phyloP scores from a whole-genome alignment of 208 protist genomes.

The Angomonas ambiguus region DNA sequence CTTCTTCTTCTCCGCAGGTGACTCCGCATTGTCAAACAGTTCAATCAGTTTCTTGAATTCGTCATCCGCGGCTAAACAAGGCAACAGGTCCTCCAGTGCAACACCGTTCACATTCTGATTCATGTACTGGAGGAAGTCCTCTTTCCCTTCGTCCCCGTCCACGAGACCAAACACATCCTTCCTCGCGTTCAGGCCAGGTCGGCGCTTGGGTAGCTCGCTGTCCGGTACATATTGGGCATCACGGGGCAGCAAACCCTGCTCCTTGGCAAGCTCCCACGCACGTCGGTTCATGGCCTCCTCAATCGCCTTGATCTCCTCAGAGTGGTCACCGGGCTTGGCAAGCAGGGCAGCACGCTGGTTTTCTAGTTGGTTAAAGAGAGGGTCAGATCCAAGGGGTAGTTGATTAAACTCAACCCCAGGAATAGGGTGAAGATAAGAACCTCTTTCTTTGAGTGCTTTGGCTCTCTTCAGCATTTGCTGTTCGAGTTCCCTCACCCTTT shows the following conservation, averaged over 20 bases:
- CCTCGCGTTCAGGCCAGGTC: background rate
- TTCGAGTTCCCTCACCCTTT: background rate
- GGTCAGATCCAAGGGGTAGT: background rate
- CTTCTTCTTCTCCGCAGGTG: slow-evolving; percentile 38
- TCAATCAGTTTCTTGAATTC: slow-evolving; percentile 65
- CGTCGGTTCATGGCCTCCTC: slow-evolving; percentile 72
- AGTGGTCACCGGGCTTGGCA: slow-evolving; percentile 4
- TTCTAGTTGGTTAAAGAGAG: background rate
- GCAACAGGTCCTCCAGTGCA: slow-evolving; percentile 57
- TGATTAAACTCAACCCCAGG: background rate
- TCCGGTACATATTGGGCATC: background rate
- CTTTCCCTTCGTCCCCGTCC: background rate
- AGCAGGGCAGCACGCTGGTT: slow-evolving; percentile 50
- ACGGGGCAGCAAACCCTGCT: slow-evolving; percentile 32
- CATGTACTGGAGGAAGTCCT: slow-evolving; percentile 27
- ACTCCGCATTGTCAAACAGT: slow-evolving; percentile 47
- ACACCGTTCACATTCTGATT: slow-evolving; percentile 64
- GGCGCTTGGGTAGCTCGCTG: background rate
- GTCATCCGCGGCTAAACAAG: slow-evolving; percentile 55
- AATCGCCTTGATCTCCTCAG: slow-evolving; percentile 29
- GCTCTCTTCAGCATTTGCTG: background rate
- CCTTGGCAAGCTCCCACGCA: slow-evolving; percentile 53
- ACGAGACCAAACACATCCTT: background rate
- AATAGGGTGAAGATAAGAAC: background rate
- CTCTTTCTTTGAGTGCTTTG: background rate